These are phyloP conservation scores for Wickerhamomyces queroliae DNA, from an alignment of 805 yeast species.

Conservation along the genomic window DNA sequence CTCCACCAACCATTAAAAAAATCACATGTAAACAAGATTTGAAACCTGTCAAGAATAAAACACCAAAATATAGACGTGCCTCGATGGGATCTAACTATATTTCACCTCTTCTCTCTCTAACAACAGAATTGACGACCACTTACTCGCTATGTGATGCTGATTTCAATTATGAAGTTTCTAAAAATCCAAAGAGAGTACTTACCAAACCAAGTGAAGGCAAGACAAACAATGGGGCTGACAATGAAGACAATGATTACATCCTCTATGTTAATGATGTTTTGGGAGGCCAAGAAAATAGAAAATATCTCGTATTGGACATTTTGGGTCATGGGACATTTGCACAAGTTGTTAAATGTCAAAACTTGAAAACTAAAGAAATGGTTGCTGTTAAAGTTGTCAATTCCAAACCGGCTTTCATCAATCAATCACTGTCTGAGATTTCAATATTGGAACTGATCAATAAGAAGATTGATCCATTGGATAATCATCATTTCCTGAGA, in stretches of 20 bases:
- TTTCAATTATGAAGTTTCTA: conserved; percentile 74
- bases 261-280: conserved; percentile 90
- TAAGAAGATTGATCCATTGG: conserved; percentile 59
- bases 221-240: conserved; percentile 79
- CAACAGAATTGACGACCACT: conserved; percentile 71
- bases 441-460: conserved; percentile 78
- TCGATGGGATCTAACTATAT: conserved; percentile 57
- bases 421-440: conserved; percentile 90
- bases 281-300: conserved; percentile 79
- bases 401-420: conserved; percentile 83
- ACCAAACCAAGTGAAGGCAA: conserved; percentile 89
- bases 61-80: conserved; percentile 67
- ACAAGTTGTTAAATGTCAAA: conserved; percentile 93
- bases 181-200: conserved; percentile 86
- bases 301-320: conserved; percentile 83
- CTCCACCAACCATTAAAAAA: conserved; percentile 45
- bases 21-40: conserved; percentile 44
- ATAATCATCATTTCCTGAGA: conserved; percentile 69
- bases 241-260: conserved; percentile 84
- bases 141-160: conserved; percentile 81
- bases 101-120: conserved; percentile 77
- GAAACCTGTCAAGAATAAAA: conserved; percentile 52
- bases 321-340: conserved; percentile 98
- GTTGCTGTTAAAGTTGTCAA: conserved; percentile 95
- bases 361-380: conserved; percentile 57